Evolutionary conservation across 2,329 filamentous ascomycete genomes (phyloP), one percentile per base, ranked within the genome.

Genomic region (Trichoderma atrobrunneum): DNA sequence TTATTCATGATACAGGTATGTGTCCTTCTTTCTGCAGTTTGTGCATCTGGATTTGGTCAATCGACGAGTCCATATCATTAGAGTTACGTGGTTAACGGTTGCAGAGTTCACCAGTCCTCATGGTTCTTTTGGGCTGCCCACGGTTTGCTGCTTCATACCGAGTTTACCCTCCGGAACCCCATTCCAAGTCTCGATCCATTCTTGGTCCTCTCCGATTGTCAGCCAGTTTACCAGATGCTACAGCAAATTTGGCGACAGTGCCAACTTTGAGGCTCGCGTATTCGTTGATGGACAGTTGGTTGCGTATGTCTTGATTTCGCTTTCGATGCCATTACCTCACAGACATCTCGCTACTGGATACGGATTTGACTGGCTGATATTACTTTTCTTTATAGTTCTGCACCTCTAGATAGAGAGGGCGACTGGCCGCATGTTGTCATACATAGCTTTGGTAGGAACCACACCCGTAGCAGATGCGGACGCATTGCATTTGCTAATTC

Each of bases 141-240:
- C 89, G 14, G 85, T 95, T 76, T 92, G 90, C 18, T 90, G 88
- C 73, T 95, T 93, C 78, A 85, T 94, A 59, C 90, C 92, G 1
- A 91, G 90, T 72, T 83, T 94, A 11, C 77, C 84, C 4, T 78
- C 83, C 1, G 88, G 88, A 28, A 83, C 83, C 32, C 85, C 88
- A 0, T 95, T 94, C 80, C 88, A 90, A 74, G 85, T 95, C 64
- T 95, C 93, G 3, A 85, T 95, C 63, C 92, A 95, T 81, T 90
- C 87, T 72, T 95, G 93, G 93, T 86, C 86, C 18, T 85, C 83
- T 5, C 90, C 91, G 7, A 83, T 84, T 21, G 82, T 89, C 69
- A 92, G 89, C 75, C 85, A 88, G 59, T 85, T 87, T 75, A 85
- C 89, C 39, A 85, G 85, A 73, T 82, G 83, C 59, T 85, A 89